A percentile compares a stretch with the other conserved stretches of the same genome.
phyloP scores from a whole-genome alignment of 495 filamentous ascomycete species.

The Jackrogersella minutella region DNA sequence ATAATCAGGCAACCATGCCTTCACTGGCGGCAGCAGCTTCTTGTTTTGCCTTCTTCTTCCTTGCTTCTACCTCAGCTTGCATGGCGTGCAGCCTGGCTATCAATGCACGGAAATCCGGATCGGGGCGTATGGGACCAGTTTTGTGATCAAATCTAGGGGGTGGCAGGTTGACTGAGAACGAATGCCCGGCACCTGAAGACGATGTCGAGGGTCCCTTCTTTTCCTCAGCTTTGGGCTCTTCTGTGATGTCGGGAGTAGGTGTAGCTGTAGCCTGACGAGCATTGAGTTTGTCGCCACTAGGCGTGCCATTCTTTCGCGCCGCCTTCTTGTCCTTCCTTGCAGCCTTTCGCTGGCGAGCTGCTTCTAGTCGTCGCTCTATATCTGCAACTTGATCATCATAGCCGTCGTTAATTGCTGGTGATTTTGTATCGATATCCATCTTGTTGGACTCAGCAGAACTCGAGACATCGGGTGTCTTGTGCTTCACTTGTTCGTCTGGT shows the following conservation, averaged over 20 bases:
- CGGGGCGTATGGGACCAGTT: background rate
- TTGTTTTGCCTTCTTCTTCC: constrained; percentile 32
- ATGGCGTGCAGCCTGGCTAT: constrained; percentile 53
- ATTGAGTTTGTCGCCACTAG: constrained; percentile 4
- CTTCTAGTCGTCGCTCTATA: constrained; percentile 48
- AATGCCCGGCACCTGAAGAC: constrained; percentile 1
- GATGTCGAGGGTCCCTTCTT: constrained; percentile 22
- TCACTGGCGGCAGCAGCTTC: background rate
- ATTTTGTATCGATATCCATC: constrained; percentile 23
- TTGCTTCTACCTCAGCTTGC: constrained; percentile 48
- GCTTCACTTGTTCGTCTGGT: background rate
- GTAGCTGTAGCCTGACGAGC: constrained; percentile 24
- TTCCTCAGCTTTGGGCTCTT: constrained; percentile 46
- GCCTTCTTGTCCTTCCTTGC: constrained; percentile 38
- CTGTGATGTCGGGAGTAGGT: constrained; percentile 28
- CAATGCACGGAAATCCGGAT: constrained; percentile 43
- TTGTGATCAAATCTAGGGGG: background rate
- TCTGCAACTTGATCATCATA: constrained; percentile 53
- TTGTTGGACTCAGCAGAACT: constrained; percentile 7
- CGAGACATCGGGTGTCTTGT: constrained; percentile 2
- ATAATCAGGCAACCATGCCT: background rate
- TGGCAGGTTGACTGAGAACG: constrained; percentile 14
- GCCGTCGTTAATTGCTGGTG: constrained; percentile 14
- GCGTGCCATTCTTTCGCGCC: constrained; percentile 36
- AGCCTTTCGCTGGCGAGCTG: constrained; percentile 48